phyloP scores from a whole-genome alignment of 352 stramenopile genomes.

The Pythium insidiosum region DNA sequence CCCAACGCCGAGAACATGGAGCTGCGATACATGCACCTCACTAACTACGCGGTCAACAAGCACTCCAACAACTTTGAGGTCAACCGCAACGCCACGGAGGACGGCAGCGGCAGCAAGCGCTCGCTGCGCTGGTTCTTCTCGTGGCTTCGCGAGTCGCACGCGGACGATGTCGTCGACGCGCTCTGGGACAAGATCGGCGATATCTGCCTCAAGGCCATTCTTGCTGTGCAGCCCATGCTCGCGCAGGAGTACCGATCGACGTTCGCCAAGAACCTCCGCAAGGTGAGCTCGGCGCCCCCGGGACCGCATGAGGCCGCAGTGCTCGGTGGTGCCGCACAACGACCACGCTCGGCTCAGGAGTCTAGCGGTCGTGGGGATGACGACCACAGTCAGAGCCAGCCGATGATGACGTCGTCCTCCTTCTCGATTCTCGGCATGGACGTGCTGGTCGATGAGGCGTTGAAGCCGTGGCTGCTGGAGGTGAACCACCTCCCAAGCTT shows the following conservation, averaged over 20 bases:
- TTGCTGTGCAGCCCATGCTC: conserved; percentile 90
- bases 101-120: conserved; percentile 78
- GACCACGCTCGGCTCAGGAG: conserved; percentile 16
- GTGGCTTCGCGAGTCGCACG: conserved; percentile 73
- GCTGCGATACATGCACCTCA: conserved; percentile 88
- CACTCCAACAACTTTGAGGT: conserved; percentile 80
- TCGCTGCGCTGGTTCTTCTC: conserved; percentile 90
- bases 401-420: conserved; percentile 27
- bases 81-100: conserved; percentile 53
- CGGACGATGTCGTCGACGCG: conserved; percentile 49
- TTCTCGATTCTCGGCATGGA: conserved; percentile 96
- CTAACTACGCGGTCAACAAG: conserved; percentile 92
- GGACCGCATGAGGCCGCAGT: conserved; percentile 1
- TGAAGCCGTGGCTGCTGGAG: conserved; percentile 96
- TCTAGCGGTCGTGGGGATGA: conserved; percentile 1
- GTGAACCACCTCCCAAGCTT: conserved; percentile 97
- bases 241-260: conserved; percentile 89
- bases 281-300: conserved; percentile 27
- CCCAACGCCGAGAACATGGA: conserved; percentile 82
- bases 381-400: neutral
- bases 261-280: conserved; percentile 77
- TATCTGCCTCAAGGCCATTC: conserved; percentile 91
- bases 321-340: neutral
- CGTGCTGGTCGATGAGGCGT: conserved; percentile 91
- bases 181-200: conserved; percentile 92